Evolutionary conservation across 2,329 filamentous ascomycete species (phyloP).

Genomic region (Penicillium sp.): DNA sequence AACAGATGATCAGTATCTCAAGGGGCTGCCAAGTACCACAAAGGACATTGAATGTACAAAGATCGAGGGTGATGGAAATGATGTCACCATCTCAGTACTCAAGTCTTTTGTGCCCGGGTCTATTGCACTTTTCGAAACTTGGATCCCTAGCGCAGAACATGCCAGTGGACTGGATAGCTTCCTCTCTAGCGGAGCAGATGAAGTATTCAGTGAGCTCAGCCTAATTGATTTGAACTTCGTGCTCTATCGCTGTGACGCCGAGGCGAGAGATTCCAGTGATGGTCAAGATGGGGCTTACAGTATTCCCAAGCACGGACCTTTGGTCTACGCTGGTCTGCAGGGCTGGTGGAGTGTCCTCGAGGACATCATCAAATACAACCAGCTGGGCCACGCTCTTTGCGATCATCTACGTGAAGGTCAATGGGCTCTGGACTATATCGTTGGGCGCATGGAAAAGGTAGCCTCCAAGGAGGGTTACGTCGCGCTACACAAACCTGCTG

Average conservation of each 20-base stretch:
- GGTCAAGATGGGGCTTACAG: slow-evolving; percentile 85
- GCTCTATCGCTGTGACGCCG: slow-evolving; percentile 86
- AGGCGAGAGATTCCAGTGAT: slow-evolving; percentile 76
- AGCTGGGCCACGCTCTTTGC: slow-evolving; percentile 89
- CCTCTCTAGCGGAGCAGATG: slow-evolving; percentile 76
- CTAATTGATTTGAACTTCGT: slow-evolving; percentile 87
- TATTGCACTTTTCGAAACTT: slow-evolving; percentile 93
- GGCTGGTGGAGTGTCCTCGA: slow-evolving; percentile 96
- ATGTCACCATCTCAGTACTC: slow-evolving; percentile 76
- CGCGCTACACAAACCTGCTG: slow-evolving; percentile 63
- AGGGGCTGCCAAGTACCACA: slow-evolving; percentile 81
- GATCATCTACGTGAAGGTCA: slow-evolving; percentile 87
- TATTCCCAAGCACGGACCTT: slow-evolving; percentile 76
- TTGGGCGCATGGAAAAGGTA: slow-evolving; percentile 72
- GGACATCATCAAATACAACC: slow-evolving; percentile 80
- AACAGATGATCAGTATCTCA: slow-evolving; percentile 68
- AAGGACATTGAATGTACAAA: slow-evolving; percentile 70
- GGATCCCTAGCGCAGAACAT: slow-evolving; percentile 85
- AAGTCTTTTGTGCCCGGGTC: slow-evolving; percentile 88
- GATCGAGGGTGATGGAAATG: slow-evolving; percentile 68
- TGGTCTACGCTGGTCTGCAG: slow-evolving; percentile 95
- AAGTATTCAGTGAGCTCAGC: slow-evolving; percentile 72
- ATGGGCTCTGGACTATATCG: slow-evolving; percentile 88
- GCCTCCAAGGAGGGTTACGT: slow-evolving; percentile 63
- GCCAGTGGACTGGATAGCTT: slow-evolving; percentile 79